Evolutionary conservation across 208 protist genomes (phyloP).

Genomic region (Acanthamoeba royreba): DNA sequence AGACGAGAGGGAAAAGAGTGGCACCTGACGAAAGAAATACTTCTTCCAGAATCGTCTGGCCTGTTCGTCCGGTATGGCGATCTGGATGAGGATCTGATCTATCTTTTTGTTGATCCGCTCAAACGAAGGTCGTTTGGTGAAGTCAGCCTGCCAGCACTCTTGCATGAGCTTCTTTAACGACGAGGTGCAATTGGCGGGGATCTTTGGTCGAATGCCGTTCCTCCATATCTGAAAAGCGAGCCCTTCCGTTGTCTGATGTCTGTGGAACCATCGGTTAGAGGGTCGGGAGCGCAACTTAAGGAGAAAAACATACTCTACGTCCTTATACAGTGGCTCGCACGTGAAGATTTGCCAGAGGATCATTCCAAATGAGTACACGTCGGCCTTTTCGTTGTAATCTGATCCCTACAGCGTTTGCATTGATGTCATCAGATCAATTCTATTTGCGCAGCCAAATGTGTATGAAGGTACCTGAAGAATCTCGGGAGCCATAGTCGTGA

Average conservation of each 20-base stretch:
- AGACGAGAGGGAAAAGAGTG: background rate
- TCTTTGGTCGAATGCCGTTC: constrained; percentile 28
- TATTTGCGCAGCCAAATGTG: background rate
- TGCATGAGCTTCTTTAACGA: background rate
- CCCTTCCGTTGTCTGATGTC: background rate
- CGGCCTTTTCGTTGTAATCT: constrained; percentile 37
- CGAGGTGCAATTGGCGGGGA: background rate
- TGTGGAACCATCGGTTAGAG: background rate
- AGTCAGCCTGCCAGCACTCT: constrained; percentile 37
- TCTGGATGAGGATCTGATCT: constrained; percentile 19
- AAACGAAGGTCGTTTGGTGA: background rate
- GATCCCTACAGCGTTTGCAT: background rate
- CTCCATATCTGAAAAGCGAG: constrained; percentile 6
- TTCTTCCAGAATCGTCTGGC: constrained; percentile 64
- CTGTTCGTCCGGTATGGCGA: background rate
- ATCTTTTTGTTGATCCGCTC: constrained; percentile 29
- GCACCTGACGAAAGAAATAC: constrained; percentile 43
- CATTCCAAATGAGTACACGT: constrained; percentile 10
- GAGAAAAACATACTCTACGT: background rate
- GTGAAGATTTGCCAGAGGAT: constrained; percentile 27
- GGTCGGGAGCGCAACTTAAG: background rate
- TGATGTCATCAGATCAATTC: background rate
- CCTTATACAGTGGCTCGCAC: background rate
- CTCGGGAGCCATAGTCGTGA: constrained; percentile 14
- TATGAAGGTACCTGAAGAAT: background rate